Base-by-base conservation (phyloP, 148 eudicot genomes). In the Cornus kousa region DNA sequence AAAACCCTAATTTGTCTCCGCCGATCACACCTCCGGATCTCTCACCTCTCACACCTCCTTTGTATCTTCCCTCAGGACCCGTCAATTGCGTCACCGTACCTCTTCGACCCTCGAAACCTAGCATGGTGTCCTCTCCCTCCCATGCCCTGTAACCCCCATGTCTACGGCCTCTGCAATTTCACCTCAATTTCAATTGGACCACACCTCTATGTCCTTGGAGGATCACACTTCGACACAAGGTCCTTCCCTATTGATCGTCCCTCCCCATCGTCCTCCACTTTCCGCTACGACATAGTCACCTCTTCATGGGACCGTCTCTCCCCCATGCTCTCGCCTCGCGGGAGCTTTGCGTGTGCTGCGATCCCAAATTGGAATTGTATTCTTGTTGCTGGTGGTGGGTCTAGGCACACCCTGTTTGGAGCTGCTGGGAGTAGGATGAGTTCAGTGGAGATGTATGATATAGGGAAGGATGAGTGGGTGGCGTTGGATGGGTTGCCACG, bases 301-400 rank as follows among this genome's bases (percentile, higher is more conserved):
- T 67, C 48, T 5, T 37, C 74, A 0, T 87, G 92, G 98, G 89
- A 82, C 1, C 24, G 67, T 2, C 57, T 92, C 11, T 79, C 97
- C 2, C 82, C 91, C 1, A 95, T 95, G 99, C 74, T 86, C 13
- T 86, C 86, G n/a, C 88, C 99, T 0, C 85, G 99, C 0, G 99
- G 99, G 24, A 91, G 97, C 19, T 94, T 91, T 31, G 99, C 99
- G 2, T 90, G 94, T 5, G 98, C 89, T 0, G 89, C 80, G 10
- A 77, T 80, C 13, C 74, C 81, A 2, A 84, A 74, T 57, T 65
- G 69, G 5, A 85, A 76, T 20, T 78, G 83, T 85, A 91, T 96
- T 60, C 79, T 93, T 50, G 99, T 96, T 37, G 98, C 98, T 0
- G 99, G 99, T 0, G 99, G 99, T 5, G 98, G 99, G 75, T 91